Base-by-base conservation (phyloP, 441 rosid genomes). In the Pelargonium citronellum region DNA sequence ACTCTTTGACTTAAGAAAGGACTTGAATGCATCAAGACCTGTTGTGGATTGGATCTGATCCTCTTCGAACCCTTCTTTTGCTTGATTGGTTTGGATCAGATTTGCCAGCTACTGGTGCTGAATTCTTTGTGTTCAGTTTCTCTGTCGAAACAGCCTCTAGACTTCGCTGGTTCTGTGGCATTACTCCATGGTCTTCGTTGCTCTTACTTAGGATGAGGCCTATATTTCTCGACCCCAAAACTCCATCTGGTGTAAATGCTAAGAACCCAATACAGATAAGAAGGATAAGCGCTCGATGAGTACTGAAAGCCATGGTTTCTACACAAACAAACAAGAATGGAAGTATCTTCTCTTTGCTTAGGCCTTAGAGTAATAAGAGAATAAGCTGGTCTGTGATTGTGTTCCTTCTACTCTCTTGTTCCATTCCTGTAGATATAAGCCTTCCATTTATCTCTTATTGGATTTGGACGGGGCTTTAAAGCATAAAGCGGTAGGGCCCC, bases 31-130 rank as follows among this genome's bases (percentile, higher is more conserved):
- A 44, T 83, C 81, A 84, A 19, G 93, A 69, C 82, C 84, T 84
- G 88, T 93, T 93, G 83, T 93, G 98, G 75, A 93, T 93, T 77
- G 98, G 98, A 86, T 93, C 91, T 27, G 97, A 85, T 43, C 98
- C 98, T 84, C 85, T 79, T 72, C 90, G 80, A 10, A 88, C 95
- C 60, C 81, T 78, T 87, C 98, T 86, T 79, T 93, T 89, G 86
- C 93, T 91, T 24, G 91, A 81, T 77, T 73, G 81, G 76, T 83
- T 80, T 0, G 86, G 83, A 76, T 87, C 87, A 17, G 75, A 66
- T 76, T 65, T 68, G 60, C 68, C 79, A 68, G 76, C 83, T 75
- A 65, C 63, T 57, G 71, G 44, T 60, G 81, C 71, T 70, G 83
- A 72, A 13, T 66, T 79, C 75, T 70, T 71, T 67, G 81, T 67